Conservation (phyloP, 768 basidiomycete species). For the Hydnomerulius pinastri region DNA sequence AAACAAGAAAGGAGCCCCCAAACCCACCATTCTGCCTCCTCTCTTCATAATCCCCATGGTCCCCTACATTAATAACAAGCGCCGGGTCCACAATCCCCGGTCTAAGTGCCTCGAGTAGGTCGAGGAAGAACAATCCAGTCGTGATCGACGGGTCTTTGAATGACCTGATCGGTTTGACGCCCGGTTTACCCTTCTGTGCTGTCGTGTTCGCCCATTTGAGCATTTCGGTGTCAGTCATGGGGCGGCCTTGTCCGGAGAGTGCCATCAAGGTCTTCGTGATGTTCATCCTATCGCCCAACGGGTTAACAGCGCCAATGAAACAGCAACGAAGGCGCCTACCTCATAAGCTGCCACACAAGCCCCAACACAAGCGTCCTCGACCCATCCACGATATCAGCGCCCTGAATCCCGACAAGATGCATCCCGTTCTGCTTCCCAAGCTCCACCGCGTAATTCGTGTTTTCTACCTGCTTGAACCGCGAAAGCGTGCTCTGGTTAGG, state of each 20-base stretch:
- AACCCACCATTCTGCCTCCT: constrained; percentile 86
- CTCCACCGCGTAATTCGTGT: constrained; percentile 95
- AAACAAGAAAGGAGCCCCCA: neutral
- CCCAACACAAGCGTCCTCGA: constrained; percentile 90
- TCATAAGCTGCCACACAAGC: constrained; percentile 97
- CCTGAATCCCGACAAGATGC: constrained; percentile 97
- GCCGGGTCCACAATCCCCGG: constrained; percentile 95
- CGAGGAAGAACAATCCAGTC: constrained; percentile 90
- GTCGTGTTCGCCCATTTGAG: constrained; percentile 95
- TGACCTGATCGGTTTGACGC: constrained; percentile 70
- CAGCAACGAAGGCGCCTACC: constrained; percentile 49
- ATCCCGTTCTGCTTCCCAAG: constrained; percentile 91
- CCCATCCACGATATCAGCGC: constrained; percentile 96
- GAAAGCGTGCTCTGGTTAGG: constrained; percentile 85
- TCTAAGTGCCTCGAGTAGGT: constrained; percentile 85
- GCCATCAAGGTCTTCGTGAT: constrained; percentile 87
- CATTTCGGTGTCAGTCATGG: constrained; percentile 90
- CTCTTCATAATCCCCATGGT: constrained; percentile 77
- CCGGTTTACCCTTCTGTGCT: constrained; percentile 68
- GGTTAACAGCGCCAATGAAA: neutral
- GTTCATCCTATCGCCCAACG: constrained; percentile 56
- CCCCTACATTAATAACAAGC: constrained; percentile 65
- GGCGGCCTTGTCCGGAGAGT: constrained; percentile 71
- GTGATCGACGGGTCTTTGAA: constrained; percentile 93
- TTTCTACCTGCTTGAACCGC: constrained; percentile 97